Base-by-base conservation (phyloP, 2,329 filamentous ascomycete genomes). In the Fusarium lateritium region DNA sequence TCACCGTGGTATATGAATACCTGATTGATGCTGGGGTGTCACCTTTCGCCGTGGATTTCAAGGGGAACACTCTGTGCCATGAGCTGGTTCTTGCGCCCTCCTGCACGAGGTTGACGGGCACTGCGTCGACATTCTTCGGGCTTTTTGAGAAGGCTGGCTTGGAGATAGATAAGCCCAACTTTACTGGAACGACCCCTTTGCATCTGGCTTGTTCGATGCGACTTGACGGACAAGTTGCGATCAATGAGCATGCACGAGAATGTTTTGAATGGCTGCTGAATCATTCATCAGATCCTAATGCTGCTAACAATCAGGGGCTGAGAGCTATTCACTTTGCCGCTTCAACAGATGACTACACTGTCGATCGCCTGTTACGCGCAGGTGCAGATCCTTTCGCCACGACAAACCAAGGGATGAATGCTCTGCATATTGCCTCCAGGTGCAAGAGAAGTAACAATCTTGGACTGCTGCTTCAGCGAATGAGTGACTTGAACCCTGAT, bases 301-400 rank as follows among this genome's bases (percentile, higher is more conserved):
- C 17, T 3, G 31, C 56, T 38, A 64, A 72, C 21, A 42, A 6
- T 2, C 24, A 31, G 38, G 69, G 67, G 5, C 19, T 70, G 19
- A 59, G 46, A 13, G 53, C 67, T n/a, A 57, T 72, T 19, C 70
- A 72, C 34, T 63, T 69, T 15, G 69, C 70, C 11, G 67, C 69
- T 21, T 72, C 70, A 3, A 34, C 47, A 2, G 21, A 44, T 15
- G 44, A 60, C 15, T 55, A 49, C 40, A 33, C 38, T 5, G 57
- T 70, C 11, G 40, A 54, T 21, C 33, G 50, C 13, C 46, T 72
- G 50, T 36, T 68, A 6, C 38, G 28, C 8, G 67, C 39, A 6
- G 64, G 67, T 1, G 69, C 63, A 21, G 61, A 72, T 38, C 63
- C 67, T 2, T 72, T 72, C 34, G 53, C 26, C 11, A 31, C 38